These are phyloP conservation scores for Sclerotiophoma versabilis DNA, from an alignment of 2,329 filamentous ascomycete species.

Conservation along the genomic window DNA sequence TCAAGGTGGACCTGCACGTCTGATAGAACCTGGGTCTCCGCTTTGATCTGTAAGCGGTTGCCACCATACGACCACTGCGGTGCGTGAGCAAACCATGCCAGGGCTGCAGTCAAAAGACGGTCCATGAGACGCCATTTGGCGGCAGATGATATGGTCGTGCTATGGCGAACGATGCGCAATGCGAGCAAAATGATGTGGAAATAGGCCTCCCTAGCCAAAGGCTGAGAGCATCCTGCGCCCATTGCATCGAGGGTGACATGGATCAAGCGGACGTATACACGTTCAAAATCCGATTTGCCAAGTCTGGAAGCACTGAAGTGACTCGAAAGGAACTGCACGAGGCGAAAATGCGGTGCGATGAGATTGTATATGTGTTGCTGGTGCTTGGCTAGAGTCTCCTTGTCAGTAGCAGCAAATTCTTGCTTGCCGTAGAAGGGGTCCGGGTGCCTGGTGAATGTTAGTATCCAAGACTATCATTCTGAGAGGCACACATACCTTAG, in stretches of 20 bases:
- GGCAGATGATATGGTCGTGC: conserved; percentile 67
- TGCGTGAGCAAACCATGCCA: conserved; percentile 86
- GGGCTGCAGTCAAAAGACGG: conserved; percentile 80
- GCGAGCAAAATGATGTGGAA: conserved; percentile 88
- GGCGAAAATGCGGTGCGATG: conserved; percentile 82
- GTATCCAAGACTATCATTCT: conserved; percentile 8
- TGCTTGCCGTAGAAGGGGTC: conserved; percentile 92
- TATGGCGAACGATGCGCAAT: conserved; percentile 76
- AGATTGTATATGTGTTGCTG: conserved; percentile 83
- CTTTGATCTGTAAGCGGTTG: conserved; percentile 91
- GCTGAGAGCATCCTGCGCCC: conserved; percentile 70
- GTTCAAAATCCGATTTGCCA: conserved; percentile 80
- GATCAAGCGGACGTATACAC: conserved; percentile 81
- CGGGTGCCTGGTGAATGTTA: conserved; percentile 60
- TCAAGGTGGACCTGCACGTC: conserved; percentile 76
- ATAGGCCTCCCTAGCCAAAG: conserved; percentile 88
- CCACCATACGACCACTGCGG: conserved; percentile 96
- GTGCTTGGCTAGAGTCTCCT: conserved; percentile 73
- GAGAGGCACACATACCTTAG: conserved; percentile 62
- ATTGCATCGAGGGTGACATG: conserved; percentile 79
- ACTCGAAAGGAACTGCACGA: conserved; percentile 89
- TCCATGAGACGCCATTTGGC: conserved; percentile 87
- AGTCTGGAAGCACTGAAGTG: conserved; percentile 95
- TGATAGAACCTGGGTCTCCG: conserved; percentile 81
- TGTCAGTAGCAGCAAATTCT: conserved; percentile 92